Evolutionary conservation across 2,329 filamentous ascomycete genomes (phyloP), one percentile per base, ranked within the genome.

Genomic region (Calonectria pseudoturangicola): DNA sequence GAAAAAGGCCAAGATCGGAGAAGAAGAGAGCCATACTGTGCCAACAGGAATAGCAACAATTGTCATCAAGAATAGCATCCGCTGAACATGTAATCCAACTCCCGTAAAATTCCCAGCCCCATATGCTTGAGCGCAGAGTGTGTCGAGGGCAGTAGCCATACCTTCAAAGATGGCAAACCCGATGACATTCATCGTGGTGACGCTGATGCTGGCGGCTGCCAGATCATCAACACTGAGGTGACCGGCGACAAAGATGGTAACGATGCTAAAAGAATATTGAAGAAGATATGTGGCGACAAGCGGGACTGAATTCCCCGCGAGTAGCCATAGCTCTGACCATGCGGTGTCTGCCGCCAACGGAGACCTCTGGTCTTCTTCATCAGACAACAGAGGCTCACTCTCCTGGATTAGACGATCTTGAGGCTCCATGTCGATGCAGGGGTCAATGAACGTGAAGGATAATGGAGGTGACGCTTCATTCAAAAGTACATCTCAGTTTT

Each of bases 181-280:
- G 8, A 88, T 83, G 64, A 91, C 90, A 72, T 88, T 90, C 75
- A 89, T 87, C 0, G 88, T 90, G 56, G 88, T 89, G 28, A 87
- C 85, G 28, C 87, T 88, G 18, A 90, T 78, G 66, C 86, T 88
- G 0, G 88, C 87, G 0, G 88, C 89, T 1, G 87, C 89, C 12
- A 90, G 79, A 70, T 89, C 88, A 75, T 88, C 85, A 3, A 87
- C 87, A 25, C 88, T 85, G 10, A 90, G 84, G 75, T 88, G 88
- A 0, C 89, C 88, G 0, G 87, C 88, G 0, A 88, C 86, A 47
- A 89, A 85, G 27, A 88, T 88, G 1, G 87, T 88, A 68, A 89
- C 86, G 41, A 89, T 81, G 66, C 82, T 88, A 75, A 88, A 89
- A 9, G 85, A 88, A 75, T 90, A 90, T 73, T 90, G 88, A 6